These are phyloP conservation scores for Yamadazyma laniorum DNA, from an alignment of 805 yeast genomes.

Conservation along the genomic window DNA sequence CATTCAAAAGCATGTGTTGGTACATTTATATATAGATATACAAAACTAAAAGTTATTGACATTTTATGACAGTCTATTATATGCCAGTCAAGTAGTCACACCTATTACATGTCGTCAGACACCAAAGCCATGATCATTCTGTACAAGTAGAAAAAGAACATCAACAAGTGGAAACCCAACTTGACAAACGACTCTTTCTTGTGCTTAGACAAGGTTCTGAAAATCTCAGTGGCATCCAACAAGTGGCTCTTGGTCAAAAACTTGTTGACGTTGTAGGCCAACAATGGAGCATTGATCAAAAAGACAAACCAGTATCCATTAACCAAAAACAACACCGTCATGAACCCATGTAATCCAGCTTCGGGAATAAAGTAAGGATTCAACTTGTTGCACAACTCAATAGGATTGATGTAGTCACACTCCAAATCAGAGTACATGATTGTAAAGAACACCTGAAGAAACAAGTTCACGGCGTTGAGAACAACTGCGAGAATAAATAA, in stretches of 20 bases:
- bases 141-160: conserved; percentile 95
- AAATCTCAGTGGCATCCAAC: conserved; percentile 96
- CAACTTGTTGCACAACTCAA: conserved; percentile 90
- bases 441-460: conserved; percentile 91
- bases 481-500: conserved; percentile 76
- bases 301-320: conserved; percentile 93
- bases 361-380: conserved; percentile 90
- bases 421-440: conserved; percentile 94
- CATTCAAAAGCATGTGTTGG: too few species aligned
- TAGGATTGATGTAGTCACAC: conserved; percentile 95
- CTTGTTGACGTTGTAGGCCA: conserved; percentile 81
- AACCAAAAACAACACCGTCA: conserved; percentile 68
- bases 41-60: too few species aligned
- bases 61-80: neutral
- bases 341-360: conserved; percentile 74
- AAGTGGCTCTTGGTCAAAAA: conserved; percentile 76
- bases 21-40: too few species aligned
- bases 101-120: conserved; percentile 51
- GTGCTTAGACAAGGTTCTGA: conserved; percentile 88
- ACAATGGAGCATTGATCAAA: conserved; percentile 75
- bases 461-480: conserved; percentile 82
- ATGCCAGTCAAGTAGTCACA: too few species aligned
- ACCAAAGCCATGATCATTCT: conserved; percentile 94
- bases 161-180: conserved; percentile 82
- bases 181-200: conserved; percentile 90